These are phyloP conservation scores for Cyberlindnera xishuangbannaensis DNA, from an alignment of 805 yeast genomes.

Conservation along the genomic window DNA sequence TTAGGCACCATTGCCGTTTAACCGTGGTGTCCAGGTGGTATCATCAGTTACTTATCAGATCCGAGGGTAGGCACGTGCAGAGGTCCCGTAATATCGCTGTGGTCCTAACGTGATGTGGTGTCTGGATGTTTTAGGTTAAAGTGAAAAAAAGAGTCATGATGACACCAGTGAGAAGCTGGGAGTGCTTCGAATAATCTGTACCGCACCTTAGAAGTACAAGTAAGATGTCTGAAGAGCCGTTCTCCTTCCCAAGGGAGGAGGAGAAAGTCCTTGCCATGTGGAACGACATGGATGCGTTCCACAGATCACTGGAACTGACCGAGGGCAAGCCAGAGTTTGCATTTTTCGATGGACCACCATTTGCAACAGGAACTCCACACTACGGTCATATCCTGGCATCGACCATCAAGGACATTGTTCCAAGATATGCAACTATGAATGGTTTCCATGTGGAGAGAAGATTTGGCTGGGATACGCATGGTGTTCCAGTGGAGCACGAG, in stretches of 20 bases:
- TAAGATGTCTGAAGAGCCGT: constrained; percentile 37
- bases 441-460: constrained; percentile 95
- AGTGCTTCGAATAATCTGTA: no score
- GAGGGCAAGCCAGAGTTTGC: constrained; percentile 84
- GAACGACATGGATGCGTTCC: constrained; percentile 94
- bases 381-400: constrained; percentile 97
- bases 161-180: no score
- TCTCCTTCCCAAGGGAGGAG: constrained; percentile 86
- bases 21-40: background rate
- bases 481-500: constrained; percentile 97
- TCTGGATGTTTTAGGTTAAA: no score
- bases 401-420: constrained; percentile 94
- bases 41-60: no score
- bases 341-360: constrained; percentile 98
- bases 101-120: no score
- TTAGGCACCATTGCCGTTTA: no score
- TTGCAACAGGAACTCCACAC: constrained; percentile 99
- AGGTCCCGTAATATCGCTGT: no score
- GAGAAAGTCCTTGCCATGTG: constrained; percentile 74
- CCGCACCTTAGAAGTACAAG: no score
- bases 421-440: constrained; percentile 96
- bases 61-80: no score
- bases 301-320: constrained; percentile 73
- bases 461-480: constrained; percentile 99
- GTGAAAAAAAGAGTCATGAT: background rate